Evolutionary conservation across 345 rosid genomes (phyloP), one percentile per base, ranked within the genome.

Genomic region (Euphorbia pulcherrima): DNA sequence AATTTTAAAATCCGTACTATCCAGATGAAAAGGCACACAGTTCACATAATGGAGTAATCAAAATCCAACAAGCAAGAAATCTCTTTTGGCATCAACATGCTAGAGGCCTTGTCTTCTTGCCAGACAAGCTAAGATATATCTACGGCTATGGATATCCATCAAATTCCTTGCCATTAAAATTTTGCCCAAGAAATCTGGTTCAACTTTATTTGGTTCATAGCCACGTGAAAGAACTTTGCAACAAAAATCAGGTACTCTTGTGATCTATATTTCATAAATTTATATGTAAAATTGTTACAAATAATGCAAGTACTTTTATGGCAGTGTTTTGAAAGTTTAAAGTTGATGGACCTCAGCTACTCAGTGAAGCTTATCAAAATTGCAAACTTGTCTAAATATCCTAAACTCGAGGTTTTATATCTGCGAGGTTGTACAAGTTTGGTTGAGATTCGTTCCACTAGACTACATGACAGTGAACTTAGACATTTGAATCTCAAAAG

Each of bases 251-350:
- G 68, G 68, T 64, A 61, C 2, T 56, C 11, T 23, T 13, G 14
- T n/a, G n/a, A n/a, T n/a, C n/a, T n/a, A n/a, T n/a, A n/a, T n/a
- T n/a, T n/a, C n/a, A n/a, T n/a, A n/a, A n/a, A n/a, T n/a, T n/a
- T n/a, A n/a, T n/a, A n/a, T n/a, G n/a, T n/a, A n/a, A n/a, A 11
- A 56, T 24, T 16, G 23, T 56, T 3, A 24, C 20, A n/a, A 7
- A 1, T 4, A 2, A 17, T 51, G 10, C 11, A 7, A 17, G 6
- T 51, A 1, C 6, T 51, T 0, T 14, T 26, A 51, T 46, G 46
- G 62, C 50, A 69, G 66, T 54, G 50, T n/a, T 59, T 69, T 59
- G 41, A n/a, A 26, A 58, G 60, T 21, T 60, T 69, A 29, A 69
- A 50, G 24, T 3, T 27, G 14, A 17, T 69, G 20, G 44, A 69